These are phyloP conservation scores for Calocybe gambosa DNA, from an alignment of 1,284 basidiomycete species.

Conservation along the genomic window DNA sequence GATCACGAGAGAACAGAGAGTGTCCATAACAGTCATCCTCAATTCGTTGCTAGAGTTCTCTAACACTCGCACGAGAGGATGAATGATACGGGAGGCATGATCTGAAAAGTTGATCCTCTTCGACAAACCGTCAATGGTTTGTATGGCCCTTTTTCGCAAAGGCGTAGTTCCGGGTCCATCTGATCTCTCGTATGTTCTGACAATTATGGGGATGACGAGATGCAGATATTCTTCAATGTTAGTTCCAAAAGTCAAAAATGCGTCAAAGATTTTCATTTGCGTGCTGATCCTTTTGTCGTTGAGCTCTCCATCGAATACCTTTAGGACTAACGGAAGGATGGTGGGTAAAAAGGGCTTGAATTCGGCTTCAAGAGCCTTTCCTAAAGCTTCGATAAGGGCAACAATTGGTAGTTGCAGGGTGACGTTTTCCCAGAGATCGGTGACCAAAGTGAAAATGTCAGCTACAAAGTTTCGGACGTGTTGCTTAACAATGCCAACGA, in stretches of 20 bases:
- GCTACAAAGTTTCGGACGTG: conserved; percentile 92
- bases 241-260: conserved; percentile 91
- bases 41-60: conserved; percentile 79
- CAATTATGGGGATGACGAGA: conserved; percentile 92
- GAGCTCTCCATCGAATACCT: conserved; percentile 85
- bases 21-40: conserved; percentile 86
- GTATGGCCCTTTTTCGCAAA: conserved; percentile 85
- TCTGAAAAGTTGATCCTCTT: conserved; percentile 98
- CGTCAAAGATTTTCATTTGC: conserved; percentile 90
- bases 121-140: conserved; percentile 88
- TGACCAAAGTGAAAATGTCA: conserved; percentile 78
- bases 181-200: conserved; percentile 84
- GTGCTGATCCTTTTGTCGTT: conserved; percentile 74
- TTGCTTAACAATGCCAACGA: conserved; percentile 96
- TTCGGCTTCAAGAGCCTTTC: conserved; percentile 92
- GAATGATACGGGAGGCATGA: conserved; percentile 95
- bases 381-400: conserved; percentile 91
- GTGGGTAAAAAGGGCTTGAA: conserved; percentile 97
- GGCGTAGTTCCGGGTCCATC: conserved; percentile 58
- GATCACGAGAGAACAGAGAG: conserved; percentile 85
- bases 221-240: conserved; percentile 99
- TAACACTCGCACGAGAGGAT: conserved; percentile 89
- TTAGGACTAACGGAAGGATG: conserved; percentile 86
- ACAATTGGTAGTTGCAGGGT: conserved; percentile 91
- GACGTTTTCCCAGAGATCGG: conserved; percentile 86